Conservation (phyloP, 345 rosid species). For the Erucastrum elatum region DNA sequence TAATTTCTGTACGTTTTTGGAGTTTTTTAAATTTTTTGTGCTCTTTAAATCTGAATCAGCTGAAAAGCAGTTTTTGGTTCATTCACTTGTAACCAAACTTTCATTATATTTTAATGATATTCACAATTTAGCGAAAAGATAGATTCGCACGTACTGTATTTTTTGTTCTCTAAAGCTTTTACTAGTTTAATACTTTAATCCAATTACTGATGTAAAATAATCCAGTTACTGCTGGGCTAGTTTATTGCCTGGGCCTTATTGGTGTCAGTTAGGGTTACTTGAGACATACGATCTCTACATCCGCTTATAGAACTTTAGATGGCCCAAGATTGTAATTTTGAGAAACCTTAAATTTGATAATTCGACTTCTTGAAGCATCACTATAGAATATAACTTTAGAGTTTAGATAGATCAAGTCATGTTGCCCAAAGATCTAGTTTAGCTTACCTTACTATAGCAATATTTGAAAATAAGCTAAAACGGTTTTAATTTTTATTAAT, state of each 20-base stretch:
- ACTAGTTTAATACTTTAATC: neutral
- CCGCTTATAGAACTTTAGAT: neutral
- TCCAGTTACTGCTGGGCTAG: neutral
- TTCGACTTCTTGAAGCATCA: neutral
- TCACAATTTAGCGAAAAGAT: too few relatives aligned
- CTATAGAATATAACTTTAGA: neutral
- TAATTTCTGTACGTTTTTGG: too few relatives aligned
- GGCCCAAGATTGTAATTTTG: neutral
- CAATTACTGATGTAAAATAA: neutral
- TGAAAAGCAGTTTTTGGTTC: too few relatives aligned
- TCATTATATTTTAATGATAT: too few relatives aligned
- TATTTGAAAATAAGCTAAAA: neutral
- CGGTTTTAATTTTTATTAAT: neutral
- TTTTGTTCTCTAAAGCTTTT: neutral
- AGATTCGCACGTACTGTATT: neutral
- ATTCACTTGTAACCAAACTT: too few relatives aligned
- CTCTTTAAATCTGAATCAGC: too few relatives aligned
- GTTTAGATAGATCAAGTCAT: neutral
- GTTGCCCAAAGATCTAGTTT: neutral
- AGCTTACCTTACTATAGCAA: neutral
- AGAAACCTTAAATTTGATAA: neutral
- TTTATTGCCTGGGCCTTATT: neutral
- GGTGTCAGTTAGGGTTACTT: neutral
- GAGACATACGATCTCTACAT: neutral
- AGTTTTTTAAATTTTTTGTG: too few relatives aligned